phyloP scores from a whole-genome alignment of 441 rosid genomes.

The Gossypium gossypioides region DNA sequence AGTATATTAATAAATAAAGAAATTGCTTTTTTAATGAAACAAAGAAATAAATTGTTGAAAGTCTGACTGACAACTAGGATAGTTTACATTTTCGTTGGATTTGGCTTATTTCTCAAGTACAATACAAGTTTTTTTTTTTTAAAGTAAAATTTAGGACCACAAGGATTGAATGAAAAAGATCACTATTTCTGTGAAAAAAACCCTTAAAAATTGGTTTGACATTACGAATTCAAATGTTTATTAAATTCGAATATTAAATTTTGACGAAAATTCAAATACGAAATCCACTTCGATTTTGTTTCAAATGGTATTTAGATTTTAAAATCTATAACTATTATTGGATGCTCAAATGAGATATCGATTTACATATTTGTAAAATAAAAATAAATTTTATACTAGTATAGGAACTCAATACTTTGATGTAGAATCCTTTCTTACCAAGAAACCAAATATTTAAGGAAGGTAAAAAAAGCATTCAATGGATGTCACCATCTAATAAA shows the following conservation, averaged over 20 bases:
- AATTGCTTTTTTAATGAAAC: too few species aligned
- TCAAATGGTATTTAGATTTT: neutral
- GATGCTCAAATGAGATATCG: neutral
- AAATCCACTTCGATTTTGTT: neutral
- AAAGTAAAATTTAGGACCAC: too few species aligned
- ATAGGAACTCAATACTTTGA: neutral
- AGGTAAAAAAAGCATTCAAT: neutral
- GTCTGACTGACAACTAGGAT: neutral
- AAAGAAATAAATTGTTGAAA: neutral
- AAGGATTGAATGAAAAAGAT: too few species aligned
- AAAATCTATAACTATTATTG: neutral
- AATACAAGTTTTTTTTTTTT: too few species aligned
- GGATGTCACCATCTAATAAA: neutral
- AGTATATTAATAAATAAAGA: neutral
- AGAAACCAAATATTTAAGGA: neutral
- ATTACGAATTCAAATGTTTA: too few species aligned
- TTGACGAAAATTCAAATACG: too few species aligned
- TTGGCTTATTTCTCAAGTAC: too few species aligned
- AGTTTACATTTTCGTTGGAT: neutral
- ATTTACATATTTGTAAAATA: neutral
- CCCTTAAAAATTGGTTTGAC: too few species aligned
- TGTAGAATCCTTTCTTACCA: neutral
- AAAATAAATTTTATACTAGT: neutral
- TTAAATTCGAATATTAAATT: too few species aligned
- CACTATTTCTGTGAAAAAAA: too few species aligned